A percentile compares a stretch with the other conserved stretches of the same genome.
Conservation (phyloP, 345 rosid species). For the Citrus glauca region DNA sequence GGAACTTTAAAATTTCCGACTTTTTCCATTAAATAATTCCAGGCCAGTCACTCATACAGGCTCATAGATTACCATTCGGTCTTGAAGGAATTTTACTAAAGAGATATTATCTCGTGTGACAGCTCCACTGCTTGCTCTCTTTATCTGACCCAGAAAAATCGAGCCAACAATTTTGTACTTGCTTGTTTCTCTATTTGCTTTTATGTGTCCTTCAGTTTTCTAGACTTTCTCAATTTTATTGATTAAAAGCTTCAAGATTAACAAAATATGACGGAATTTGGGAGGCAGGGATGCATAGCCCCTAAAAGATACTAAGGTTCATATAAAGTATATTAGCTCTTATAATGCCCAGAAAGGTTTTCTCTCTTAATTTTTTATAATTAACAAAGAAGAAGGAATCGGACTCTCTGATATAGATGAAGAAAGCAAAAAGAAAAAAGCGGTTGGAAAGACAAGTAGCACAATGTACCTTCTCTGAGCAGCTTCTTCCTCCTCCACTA, state of each 20-base stretch:
- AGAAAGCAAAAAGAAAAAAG: neutral
- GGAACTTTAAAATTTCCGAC: neutral
- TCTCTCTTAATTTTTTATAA: no score
- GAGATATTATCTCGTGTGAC: neutral
- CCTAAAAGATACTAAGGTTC: neutral
- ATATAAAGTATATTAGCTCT: neutral
- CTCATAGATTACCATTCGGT: neutral
- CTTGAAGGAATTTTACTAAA: neutral
- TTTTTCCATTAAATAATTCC: neutral
- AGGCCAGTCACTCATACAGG: neutral
- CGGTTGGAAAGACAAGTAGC: neutral
- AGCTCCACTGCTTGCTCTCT: neutral
- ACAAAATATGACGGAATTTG: neutral
- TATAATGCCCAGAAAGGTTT: no score
- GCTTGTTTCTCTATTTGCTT: neutral
- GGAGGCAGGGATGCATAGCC: neutral
- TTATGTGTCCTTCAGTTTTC: neutral
- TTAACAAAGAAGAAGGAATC: neutral
- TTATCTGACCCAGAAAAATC: neutral
- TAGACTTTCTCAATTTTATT: neutral
- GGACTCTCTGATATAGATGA: neutral
- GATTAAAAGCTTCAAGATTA: neutral
- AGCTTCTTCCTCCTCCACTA: conserved; percentile 97
- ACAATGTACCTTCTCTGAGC: conserved; percentile 70
- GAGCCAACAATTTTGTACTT: neutral